Evolutionary conservation across 2,329 filamentous ascomycete genomes (phyloP).

Genomic region (Emydomyces testavorans): DNA sequence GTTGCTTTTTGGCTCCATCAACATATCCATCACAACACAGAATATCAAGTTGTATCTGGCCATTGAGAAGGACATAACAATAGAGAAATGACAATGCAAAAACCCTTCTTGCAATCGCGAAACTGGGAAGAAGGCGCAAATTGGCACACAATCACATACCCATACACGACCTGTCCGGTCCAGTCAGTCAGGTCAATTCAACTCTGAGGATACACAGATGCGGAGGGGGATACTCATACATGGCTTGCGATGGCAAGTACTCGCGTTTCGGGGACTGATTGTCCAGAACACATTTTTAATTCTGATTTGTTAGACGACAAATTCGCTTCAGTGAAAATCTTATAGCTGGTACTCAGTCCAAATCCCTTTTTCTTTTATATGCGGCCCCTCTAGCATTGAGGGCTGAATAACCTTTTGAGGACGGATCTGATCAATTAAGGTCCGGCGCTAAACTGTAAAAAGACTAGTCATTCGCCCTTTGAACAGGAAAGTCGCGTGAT

Average conservation of each 20-base stretch:
- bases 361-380: no score
- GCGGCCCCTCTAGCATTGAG: no score
- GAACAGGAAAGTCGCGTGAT: no score
- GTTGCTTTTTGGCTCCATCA: not conserved
- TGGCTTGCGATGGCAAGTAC: slow-evolving; percentile 88
- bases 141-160: slow-evolving; percentile 13
- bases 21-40: not conserved
- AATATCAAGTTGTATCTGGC: not conserved
- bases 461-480: not conserved
- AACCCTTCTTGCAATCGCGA: not conserved
- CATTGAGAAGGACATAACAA: no score
- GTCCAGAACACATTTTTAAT: slow-evolving; percentile 26
- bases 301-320: not conserved
- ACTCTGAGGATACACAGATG: slow-evolving; percentile 19
- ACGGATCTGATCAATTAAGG: no score
- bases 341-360: no score
- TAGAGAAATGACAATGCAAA: not conserved
- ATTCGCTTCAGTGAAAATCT: not conserved
- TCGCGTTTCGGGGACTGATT: slow-evolving; percentile 47
- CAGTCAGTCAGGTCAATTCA: slow-evolving; percentile 7
- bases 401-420: no score
- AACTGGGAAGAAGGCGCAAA: not conserved
- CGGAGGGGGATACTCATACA: slow-evolving; percentile 48
- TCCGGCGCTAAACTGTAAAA: not conserved
- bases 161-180: slow-evolving; percentile 45